Percentiles rank a stretch among this genome's conserved stretches.
Evolutionary conservation across 257 asterid species (phyloP).

Genomic region (Parsonsia alboflavescens): DNA sequence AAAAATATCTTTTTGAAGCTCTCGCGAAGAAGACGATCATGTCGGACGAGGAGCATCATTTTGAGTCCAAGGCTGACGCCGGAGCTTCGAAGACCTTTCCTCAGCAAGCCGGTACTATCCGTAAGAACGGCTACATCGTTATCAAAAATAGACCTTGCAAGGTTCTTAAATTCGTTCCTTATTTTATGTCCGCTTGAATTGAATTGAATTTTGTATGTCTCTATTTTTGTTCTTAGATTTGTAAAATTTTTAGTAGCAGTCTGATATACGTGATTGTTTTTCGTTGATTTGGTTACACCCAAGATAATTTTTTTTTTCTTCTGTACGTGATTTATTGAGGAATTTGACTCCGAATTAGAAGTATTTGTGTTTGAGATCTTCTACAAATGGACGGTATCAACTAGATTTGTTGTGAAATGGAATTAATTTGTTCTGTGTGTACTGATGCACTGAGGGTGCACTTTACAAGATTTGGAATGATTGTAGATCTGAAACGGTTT

Average conservation of each 20-base stretch:
- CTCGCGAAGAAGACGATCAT: slow-evolving; percentile 10
- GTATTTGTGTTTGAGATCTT: not conserved
- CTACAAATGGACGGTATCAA: not conserved
- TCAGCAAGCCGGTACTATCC: slow-evolving; percentile 44
- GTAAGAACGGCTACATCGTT: slow-evolving; percentile 37
- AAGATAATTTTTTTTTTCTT: too few species aligned
- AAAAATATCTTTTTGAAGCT: slow-evolving; percentile 4
- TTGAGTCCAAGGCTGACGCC: slow-evolving; percentile 42
- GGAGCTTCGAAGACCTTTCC: slow-evolving; percentile 45
- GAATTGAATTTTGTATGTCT: not conserved
- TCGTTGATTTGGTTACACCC: not conserved
- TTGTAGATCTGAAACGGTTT: not conserved
- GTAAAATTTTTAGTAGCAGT: not conserved
- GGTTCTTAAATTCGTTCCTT: slow-evolving; percentile 11
- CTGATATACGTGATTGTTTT: not conserved
- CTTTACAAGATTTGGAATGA: not conserved
- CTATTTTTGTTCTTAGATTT: not conserved
- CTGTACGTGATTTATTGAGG: not conserved
- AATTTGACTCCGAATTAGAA: not conserved
- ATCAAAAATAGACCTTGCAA: slow-evolving; percentile 39
- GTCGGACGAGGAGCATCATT: slow-evolving; percentile 49
- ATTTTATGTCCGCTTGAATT: not conserved
- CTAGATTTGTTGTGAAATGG: not conserved
- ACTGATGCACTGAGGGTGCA: not conserved
- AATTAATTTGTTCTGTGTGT: not conserved